phyloP scores from a whole-genome alignment of 2,329 filamentous ascomycete genomes.

The Scortechinia acanthostroma region DNA sequence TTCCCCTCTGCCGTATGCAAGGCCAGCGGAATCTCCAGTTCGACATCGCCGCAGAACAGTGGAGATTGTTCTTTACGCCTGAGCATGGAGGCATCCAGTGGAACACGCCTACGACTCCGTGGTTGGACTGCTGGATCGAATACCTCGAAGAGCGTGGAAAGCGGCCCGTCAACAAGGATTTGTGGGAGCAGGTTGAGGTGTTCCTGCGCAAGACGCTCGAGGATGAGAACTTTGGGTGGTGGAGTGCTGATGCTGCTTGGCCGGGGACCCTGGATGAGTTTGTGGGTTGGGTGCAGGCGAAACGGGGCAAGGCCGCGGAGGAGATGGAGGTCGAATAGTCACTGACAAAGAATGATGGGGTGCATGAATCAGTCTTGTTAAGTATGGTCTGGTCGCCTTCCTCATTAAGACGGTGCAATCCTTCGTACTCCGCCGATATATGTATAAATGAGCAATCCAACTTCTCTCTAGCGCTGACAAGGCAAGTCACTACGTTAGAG shows the following conservation, averaged over 20 bases:
- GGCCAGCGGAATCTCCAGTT: background rate
- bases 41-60: background rate
- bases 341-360: no score
- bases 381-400: no score
- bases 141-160: background rate
- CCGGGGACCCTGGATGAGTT: background rate
- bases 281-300: background rate
- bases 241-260: background rate
- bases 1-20: background rate
- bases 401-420: no score
- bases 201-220: background rate
- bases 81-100: background rate
- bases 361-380: no score
- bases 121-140: constrained; percentile 2
- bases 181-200: constrained; percentile 1
- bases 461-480: no score
- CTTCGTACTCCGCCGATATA: no score
- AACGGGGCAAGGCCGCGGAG: background rate
- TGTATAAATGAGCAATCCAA: no score
- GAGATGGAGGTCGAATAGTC: constrained; percentile 1
- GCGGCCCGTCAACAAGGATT: constrained; percentile 1
- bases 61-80: background rate
- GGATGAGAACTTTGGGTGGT: background rate
- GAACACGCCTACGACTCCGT: background rate
- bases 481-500: no score